phyloP scores from a whole-genome alignment of 164 flowering plant genomes.

The Buxus sempervirens region DNA sequence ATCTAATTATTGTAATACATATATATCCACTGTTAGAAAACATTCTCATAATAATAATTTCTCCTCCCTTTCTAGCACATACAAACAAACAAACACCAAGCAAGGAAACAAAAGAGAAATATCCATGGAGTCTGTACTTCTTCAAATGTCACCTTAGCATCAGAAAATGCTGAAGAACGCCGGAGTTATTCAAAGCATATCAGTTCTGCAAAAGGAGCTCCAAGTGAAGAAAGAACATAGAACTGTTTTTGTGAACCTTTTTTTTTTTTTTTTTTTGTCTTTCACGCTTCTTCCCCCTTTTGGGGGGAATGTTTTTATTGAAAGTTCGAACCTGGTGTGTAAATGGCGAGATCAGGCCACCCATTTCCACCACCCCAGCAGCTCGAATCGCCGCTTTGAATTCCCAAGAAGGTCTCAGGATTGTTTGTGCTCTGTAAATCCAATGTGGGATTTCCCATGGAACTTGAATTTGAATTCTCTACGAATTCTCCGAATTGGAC shows the following conservation, averaged over 20 bases:
- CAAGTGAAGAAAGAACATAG: neutral
- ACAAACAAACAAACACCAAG: slow-evolving; percentile 9
- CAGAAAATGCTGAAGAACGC: slow-evolving; percentile 8
- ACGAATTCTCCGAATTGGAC: slow-evolving; percentile 20
- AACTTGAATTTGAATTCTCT: slow-evolving; percentile 22
- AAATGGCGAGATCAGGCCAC: slow-evolving; percentile 79
- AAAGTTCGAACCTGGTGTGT: slow-evolving; percentile 61
- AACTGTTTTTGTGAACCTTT: neutral
- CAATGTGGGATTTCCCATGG: slow-evolving; percentile 19
- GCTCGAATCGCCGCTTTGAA: slow-evolving; percentile 32
- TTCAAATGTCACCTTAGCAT: neutral
- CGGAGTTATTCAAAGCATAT: neutral
- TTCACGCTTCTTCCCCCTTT: neutral
- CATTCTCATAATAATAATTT: slow-evolving; percentile 1
- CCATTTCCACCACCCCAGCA: slow-evolving; percentile 47
- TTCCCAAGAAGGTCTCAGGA: slow-evolving; percentile 34
- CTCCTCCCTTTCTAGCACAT: neutral
- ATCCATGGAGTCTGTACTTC: neutral
- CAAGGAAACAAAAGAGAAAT: neutral
- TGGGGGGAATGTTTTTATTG: slow-evolving; percentile 25
- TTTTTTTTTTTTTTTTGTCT: no score
- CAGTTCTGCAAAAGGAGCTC: slow-evolving; percentile 1
- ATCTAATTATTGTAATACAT: neutral
- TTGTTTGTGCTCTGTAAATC: slow-evolving; percentile 23
- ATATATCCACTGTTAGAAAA: neutral